Conservation (phyloP, 2,329 filamentous ascomycete species). For the Albophoma yamanashiensis region DNA sequence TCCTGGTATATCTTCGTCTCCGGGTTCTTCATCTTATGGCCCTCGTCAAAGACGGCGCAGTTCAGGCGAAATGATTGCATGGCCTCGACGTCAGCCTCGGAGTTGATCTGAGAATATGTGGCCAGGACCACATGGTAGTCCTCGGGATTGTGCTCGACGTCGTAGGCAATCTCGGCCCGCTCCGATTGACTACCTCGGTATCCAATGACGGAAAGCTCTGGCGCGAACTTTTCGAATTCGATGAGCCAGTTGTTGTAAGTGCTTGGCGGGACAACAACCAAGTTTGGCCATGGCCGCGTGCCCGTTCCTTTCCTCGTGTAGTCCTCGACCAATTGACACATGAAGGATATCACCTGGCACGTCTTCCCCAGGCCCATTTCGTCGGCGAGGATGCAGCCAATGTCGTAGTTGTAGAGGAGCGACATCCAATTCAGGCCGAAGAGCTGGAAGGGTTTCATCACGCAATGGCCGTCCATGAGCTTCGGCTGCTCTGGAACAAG, state of each 20-base stretch:
- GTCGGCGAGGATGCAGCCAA: conserved; percentile 88
- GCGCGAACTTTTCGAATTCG: conserved; percentile 83
- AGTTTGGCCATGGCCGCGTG: conserved; percentile 52
- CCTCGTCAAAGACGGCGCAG: conserved; percentile 77
- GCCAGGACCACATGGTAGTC: conserved; percentile 54
- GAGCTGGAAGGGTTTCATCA: conserved; percentile 87
- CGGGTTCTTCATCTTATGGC: conserved; percentile 84
- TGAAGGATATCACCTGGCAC: conserved; percentile 87
- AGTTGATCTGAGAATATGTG: conserved; percentile 48
- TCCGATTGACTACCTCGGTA: conserved; percentile 56
- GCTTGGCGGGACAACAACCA: conserved; percentile 86
- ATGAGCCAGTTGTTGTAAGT: conserved; percentile 93
- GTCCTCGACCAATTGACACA: conserved; percentile 70
- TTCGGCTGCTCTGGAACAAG: conserved; percentile 54
- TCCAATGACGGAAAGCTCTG: conserved; percentile 62
- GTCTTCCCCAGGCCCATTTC: conserved; percentile 98
- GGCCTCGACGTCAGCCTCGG: conserved; percentile 37
- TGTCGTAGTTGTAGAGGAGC: conserved; percentile 65
- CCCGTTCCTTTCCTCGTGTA: conserved; percentile 23
- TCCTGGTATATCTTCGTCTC: conserved; percentile 73
- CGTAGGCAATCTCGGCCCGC: conserved; percentile 55
- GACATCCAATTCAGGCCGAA: conserved; percentile 93
- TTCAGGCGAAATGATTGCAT: conserved; percentile 38
- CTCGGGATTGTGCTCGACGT: conserved; percentile 52
- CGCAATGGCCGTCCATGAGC: conserved; percentile 64